These are phyloP conservation scores for Coriaria nepalensis DNA, from an alignment of 306 rosid genomes.

Conservation along the genomic window DNA sequence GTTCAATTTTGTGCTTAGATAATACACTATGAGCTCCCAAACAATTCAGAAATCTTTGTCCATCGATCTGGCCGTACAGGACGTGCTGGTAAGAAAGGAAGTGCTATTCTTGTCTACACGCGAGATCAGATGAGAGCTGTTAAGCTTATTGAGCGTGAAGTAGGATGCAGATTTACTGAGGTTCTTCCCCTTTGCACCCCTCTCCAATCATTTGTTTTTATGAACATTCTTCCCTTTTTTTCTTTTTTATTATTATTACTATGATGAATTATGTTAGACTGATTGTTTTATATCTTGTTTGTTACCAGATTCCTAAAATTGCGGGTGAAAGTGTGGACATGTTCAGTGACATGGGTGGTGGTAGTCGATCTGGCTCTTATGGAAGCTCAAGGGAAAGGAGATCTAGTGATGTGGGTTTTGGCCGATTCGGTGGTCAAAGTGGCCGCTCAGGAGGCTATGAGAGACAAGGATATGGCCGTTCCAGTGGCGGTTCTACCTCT, in stretches of 20 bases:
- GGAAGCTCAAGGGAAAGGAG: constrained; percentile 32
- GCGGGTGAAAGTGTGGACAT: constrained; percentile 36
- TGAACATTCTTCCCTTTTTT: neutral
- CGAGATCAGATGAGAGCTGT: constrained; percentile 57
- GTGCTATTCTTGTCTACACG: constrained; percentile 63
- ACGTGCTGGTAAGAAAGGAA: constrained; percentile 96
- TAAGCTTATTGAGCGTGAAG: constrained; percentile 69
- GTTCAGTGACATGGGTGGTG: constrained; percentile 38
- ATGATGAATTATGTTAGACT: neutral
- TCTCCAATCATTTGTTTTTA: neutral
- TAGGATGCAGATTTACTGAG: constrained; percentile 78
- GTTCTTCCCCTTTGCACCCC: constrained; percentile 24
- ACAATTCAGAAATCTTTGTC: constrained; percentile 85
- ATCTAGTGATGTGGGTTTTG: constrained; percentile 24
- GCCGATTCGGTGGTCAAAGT: constrained; percentile 26
- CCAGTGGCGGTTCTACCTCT: constrained; percentile 23
- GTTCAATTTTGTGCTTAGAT: constrained; percentile 24
- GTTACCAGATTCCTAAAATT: constrained; percentile 59
- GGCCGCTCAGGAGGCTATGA: constrained; percentile 32
- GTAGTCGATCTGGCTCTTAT: constrained; percentile 29
- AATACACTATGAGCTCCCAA: constrained; percentile 93
- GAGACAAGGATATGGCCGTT: constrained; percentile 29
- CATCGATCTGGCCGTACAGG: constrained; percentile 98
- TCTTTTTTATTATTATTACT: neutral
- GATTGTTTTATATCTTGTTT: constrained; percentile 15